These are phyloP conservation scores for Endotrypanum monterogeii DNA, from an alignment of 208 protist species.

Conservation along the genomic window DNA sequence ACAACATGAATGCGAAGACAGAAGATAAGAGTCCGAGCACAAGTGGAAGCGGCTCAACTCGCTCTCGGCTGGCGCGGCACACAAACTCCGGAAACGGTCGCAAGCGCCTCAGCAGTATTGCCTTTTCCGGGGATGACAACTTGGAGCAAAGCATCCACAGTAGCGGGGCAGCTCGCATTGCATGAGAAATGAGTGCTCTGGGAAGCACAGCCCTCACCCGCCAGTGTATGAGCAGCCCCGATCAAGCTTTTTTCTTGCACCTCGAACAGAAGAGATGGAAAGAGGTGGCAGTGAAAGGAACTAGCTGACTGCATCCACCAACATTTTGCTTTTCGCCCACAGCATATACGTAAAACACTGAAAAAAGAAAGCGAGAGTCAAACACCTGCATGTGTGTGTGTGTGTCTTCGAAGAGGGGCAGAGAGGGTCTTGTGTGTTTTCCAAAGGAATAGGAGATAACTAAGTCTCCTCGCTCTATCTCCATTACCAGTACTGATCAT, in stretches of 20 bases:
- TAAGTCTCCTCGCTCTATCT: no score
- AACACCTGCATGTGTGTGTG: background rate
- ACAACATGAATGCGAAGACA: background rate
- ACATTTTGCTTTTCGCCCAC: background rate
- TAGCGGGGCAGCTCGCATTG: background rate
- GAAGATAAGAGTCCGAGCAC: background rate
- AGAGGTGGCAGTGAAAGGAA: background rate
- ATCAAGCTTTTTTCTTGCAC: background rate
- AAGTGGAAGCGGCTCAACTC: background rate
- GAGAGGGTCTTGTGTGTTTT: no score
- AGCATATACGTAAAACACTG: background rate
- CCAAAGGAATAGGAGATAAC: no score
- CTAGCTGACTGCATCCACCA: background rate
- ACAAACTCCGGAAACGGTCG: background rate
- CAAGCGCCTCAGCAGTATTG: slow-evolving; percentile 2
- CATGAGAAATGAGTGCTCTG: background rate
- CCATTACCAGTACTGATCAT: no score
- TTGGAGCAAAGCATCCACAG: background rate
- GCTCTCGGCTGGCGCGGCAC: background rate
- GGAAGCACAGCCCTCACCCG: background rate
- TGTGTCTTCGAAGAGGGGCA: background rate
- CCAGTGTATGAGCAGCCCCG: background rate
- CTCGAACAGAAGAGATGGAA: background rate
- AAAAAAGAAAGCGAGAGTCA: background rate
- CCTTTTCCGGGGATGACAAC: background rate